Evolutionary conservation across 1,139 yeast species (phyloP), one percentile per base, ranked within the genome.

Genomic region (Suhomyces bokatorum): DNA sequence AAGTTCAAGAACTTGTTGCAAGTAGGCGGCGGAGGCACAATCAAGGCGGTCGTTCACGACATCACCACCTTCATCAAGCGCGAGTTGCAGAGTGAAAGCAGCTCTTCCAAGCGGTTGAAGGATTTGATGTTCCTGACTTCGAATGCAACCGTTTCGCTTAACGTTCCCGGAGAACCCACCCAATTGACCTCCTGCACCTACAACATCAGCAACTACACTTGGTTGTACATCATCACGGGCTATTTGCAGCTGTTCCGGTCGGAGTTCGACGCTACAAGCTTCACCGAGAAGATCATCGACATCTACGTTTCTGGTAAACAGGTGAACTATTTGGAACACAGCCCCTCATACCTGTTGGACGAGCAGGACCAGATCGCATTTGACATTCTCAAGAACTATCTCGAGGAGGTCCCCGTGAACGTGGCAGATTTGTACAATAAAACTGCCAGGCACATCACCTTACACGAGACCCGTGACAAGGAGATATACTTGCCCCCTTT

Each of bases 211-310:
- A 37, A 47, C 9, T 48, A 49, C 20, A 57, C 65, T 43, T 63
- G 73, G 66, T 64, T 72, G 35, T 70, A 66, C 48, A 69, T 68
- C 17, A 58, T 63, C 13, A 62, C 70, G 37, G 77, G 77, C n/a
- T 69, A 68, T 46, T 55, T 68, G 55, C 56, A 64, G 42, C 58
- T 65, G 45, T 45, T 55, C 16, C 57, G 64, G 24, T 50, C 60
- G 4, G 65, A 61, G 22, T 49, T 54, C 15, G 53, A 59, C 7
- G 55, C 67, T 3, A 67, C 68, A 32, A 56, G 51, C 8, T 57
- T 70, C 38, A 56, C 64, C 6, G 73, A 70, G 42, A 56, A 60
- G 41, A 56, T 71, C 9, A 61, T 71, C 16, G 59, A 59, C 6
- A 57, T 69, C 42, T 71, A 70, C 50, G 51, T 68, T 47, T 57